Evolutionary conservation across 495 filamentous ascomycete species (phyloP).

Genomic region (Annulohypoxylon nitens): DNA sequence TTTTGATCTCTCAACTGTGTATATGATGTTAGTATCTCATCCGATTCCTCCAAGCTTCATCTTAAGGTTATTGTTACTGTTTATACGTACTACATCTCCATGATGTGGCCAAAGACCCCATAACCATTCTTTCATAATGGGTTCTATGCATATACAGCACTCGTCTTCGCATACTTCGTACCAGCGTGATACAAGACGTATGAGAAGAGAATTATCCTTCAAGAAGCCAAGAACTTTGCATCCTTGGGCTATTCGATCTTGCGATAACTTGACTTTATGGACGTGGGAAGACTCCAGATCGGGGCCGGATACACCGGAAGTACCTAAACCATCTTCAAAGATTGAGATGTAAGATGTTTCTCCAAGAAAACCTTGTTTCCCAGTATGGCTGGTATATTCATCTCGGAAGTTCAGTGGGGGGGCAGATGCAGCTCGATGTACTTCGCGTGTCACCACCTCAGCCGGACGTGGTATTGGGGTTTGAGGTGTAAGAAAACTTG

Average conservation of each 20-base stretch:
- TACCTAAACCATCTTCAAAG: slow-evolving; percentile 49
- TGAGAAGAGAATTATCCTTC: slow-evolving; percentile 43
- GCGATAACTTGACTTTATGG: slow-evolving; percentile 42
- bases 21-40: slow-evolving; percentile 19
- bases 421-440: slow-evolving; percentile 51
- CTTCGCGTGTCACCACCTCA: slow-evolving; percentile 33
- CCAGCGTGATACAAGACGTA: slow-evolving; percentile 46
- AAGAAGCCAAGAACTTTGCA: slow-evolving; percentile 49
- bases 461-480: slow-evolving; percentile 12
- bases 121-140: slow-evolving; percentile 54
- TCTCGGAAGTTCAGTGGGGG: slow-evolving; percentile 47
- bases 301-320: slow-evolving; percentile 29
- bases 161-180: slow-evolving; percentile 50
- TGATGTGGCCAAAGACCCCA: slow-evolving; percentile 44
- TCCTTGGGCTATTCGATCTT: slow-evolving; percentile 49
- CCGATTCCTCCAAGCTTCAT: background rate
- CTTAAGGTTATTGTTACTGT: background rate
- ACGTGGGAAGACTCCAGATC: slow-evolving; percentile 39
- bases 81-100: slow-evolving; percentile 40
- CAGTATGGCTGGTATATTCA: slow-evolving; percentile 24
- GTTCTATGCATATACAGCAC: slow-evolving; percentile 48
- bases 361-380: slow-evolving; percentile 47
- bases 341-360: slow-evolving; percentile 49
- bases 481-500: slow-evolving; percentile 16
- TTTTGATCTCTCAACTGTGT: slow-evolving; percentile 44